A percentile compares a stretch with the other conserved stretches of the same genome.
Conservation (phyloP, 768 basidiomycete species). For the Russula sp. region DNA sequence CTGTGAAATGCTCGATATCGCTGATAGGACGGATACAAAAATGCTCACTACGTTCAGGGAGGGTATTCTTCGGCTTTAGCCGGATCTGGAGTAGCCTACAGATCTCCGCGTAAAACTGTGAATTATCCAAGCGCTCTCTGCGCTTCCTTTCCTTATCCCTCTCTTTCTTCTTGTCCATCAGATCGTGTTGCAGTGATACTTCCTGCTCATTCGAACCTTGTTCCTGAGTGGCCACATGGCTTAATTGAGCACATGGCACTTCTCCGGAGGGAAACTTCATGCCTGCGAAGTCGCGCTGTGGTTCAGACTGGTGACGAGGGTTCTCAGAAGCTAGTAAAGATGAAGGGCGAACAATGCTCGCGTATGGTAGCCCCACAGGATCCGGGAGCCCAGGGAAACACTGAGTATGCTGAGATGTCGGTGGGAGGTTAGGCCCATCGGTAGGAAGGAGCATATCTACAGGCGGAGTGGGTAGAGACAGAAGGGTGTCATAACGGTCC, state of each 20-base stretch:
- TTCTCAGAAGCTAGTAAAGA: too few relatives aligned
- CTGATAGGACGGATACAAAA: not conserved
- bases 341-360: not conserved
- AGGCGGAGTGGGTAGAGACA: not conserved
- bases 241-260: not conserved
- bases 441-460: not conserved
- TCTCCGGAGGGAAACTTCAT: too few relatives aligned
- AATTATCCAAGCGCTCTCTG: not conserved
- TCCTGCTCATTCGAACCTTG: not conserved
- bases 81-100: not conserved
- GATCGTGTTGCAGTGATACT: too few relatives aligned
- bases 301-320: not conserved
- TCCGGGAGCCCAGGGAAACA: not conserved
- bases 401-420: not conserved
- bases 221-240: too few relatives aligned
- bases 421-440: too few relatives aligned
- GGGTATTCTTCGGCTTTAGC: not conserved
- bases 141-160: not conserved
- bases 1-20: not conserved
- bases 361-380: not conserved
- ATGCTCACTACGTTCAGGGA: constrained; percentile 1
- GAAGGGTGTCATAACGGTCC: not conserved
- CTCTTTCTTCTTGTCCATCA: not conserved
- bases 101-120: not conserved
- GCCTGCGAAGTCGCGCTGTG: too few relatives aligned